Percentiles rank a stretch among this genome's conserved stretches.
Evolutionary conservation across 306 rosid genomes (phyloP).

Genomic region (Geum urbanum): DNA sequence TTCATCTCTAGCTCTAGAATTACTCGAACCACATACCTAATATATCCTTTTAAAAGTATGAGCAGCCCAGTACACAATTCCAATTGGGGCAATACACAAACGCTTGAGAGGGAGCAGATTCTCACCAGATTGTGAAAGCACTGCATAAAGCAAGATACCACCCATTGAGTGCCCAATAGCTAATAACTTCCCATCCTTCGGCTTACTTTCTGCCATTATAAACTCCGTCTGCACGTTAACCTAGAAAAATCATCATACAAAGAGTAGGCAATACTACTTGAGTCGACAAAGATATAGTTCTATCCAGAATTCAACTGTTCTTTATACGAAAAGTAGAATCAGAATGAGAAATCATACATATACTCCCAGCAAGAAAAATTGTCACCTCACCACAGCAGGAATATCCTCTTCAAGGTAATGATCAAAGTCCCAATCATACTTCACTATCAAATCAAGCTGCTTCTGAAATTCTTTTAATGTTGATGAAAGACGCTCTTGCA

Average conservation of each 20-base stretch:
- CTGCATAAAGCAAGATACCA: conserved; percentile 86
- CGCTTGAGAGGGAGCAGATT: too few relatives aligned
- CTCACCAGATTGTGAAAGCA: conserved; percentile 81
- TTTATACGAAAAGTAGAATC: conserved; percentile 11
- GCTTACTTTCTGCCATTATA: conserved; percentile 62
- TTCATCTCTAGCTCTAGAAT: neutral
- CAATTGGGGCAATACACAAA: too few relatives aligned
- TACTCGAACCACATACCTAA: neutral
- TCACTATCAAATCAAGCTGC: conserved; percentile 91
- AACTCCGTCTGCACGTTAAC: conserved; percentile 65
- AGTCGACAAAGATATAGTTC: conserved; percentile 7
- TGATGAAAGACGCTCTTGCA: conserved; percentile 76
- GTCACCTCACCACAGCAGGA: conserved; percentile 98
- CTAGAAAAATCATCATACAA: conserved; percentile 24
- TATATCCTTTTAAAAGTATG: neutral
- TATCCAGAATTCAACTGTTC: conserved; percentile 4
- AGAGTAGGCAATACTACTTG: neutral
- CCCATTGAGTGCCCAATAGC: conserved; percentile 99
- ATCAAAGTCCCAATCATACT: conserved; percentile 97
- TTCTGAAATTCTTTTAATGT: conserved; percentile 91
- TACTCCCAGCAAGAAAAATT: conserved; percentile 49
- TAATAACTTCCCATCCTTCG: conserved; percentile 90
- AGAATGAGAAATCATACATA: conserved; percentile 20
- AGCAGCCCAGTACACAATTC: too few relatives aligned
- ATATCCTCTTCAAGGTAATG: conserved; percentile 92